A percentile compares a stretch with the other conserved stretches of the same genome.
These are phyloP conservation scores for Zarea fungicola DNA, from an alignment of 2,329 filamentous ascomycete species.

Conservation along the genomic window DNA sequence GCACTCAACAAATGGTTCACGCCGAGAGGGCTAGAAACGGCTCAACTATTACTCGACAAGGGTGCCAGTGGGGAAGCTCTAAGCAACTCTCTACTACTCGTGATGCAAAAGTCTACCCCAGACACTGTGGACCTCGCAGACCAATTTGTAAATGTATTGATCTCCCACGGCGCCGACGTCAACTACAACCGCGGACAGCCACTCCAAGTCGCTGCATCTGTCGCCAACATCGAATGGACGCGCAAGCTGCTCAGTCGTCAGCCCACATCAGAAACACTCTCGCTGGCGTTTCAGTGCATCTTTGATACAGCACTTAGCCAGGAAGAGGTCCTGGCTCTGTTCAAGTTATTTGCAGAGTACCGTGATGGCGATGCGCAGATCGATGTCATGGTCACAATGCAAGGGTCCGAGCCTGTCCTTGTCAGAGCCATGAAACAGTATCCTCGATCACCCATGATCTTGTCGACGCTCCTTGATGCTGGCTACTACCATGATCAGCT, in stretches of 20 bases:
- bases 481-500: conserved; percentile 57
- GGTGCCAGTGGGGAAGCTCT: conserved; percentile 43
- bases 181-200: conserved; percentile 50
- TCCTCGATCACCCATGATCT: conserved; percentile 48
- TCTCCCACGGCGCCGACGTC: conserved; percentile 38
- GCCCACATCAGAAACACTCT: conserved; percentile 46
- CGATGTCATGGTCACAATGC: conserved; percentile 44
- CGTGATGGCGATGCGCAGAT: conserved; percentile 41
- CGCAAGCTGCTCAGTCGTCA: conserved; percentile 43
- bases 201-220: conserved; percentile 48
- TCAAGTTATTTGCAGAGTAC: conserved; percentile 47
- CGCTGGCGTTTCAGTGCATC: conserved; percentile 50
- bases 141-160: conserved; percentile 38
- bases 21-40: conserved; percentile 40
- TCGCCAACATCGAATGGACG: conserved; percentile 45
- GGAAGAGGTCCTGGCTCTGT: conserved; percentile 44
- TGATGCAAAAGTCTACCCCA: conserved; percentile 38
- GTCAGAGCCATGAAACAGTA: conserved; percentile 50
- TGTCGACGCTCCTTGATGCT: conserved; percentile 48
- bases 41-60: conserved; percentile 43
- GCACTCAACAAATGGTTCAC: conserved; percentile 42
- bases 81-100: conserved; percentile 39
- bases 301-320: conserved; percentile 48
- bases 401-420: conserved; percentile 42
- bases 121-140: conserved; percentile 36